Base-by-base conservation (phyloP, 176 grass and related monocot species). In the Coix lacrymajobi region DNA sequence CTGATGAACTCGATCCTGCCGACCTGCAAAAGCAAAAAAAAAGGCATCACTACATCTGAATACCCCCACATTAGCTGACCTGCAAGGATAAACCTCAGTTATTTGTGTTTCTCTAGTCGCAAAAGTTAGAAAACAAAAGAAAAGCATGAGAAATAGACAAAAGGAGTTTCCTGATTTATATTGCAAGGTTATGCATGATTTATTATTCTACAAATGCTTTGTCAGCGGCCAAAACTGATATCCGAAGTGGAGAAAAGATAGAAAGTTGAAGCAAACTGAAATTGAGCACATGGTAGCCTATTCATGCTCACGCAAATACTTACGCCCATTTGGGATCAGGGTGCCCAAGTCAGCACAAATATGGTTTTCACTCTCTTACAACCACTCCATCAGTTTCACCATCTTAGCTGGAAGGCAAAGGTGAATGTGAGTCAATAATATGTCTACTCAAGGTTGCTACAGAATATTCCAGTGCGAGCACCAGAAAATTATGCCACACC, bases 321-420 rank as follows among this genome's bases (percentile, higher is more conserved):
- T 82, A 93, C 89, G 81, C 94, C 91, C 87, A 91, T 88, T 97
- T 97, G 64, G 91, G 91, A 91, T 97, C 91, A 69, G 89, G 75
- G 84, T 69, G 17, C 84, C 29, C 17, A 84, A 97, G 62, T 97
- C 94, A 10, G 91, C 94, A 80, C 91, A 97, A 41, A 91, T 84
- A 29, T 79, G 87, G 39, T 93, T 93, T 41, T 93, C 94, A 11
- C 87, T 91, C 74, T 46, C 90, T 44, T 83, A 73, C 44, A 89
- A 34, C 17, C 93, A 69, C 26, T 89, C 82, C 41, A 84, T 89
- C 24, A 97, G 54, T 78, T 89, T 97, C 38, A 29, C 83, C 83
- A 81, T 91, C 43, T 79, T 97, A 71, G 33, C 94, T 97, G 54
- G 79, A 65, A 70, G 31, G 30, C 62, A 70, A 80, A 82, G 3